Evolutionary conservation across 108 stramenopile genomes (phyloP).

Genomic region (Nannochloropsis gaditana): DNA sequence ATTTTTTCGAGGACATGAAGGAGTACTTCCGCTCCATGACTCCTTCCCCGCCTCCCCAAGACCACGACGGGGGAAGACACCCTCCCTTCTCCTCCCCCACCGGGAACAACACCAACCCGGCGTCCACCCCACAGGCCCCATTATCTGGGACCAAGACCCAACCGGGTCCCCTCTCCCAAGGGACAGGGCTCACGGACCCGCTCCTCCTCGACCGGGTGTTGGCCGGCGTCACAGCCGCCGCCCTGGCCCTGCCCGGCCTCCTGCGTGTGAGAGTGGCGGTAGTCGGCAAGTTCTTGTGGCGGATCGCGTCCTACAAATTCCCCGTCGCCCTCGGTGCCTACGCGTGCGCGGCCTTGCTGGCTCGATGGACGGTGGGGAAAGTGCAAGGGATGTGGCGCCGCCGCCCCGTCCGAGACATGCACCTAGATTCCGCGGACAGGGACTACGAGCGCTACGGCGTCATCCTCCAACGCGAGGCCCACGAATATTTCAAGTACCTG

Average conservation of each 20-base stretch:
- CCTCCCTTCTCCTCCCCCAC: neutral
- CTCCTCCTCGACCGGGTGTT: neutral
- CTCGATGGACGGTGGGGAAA: neutral
- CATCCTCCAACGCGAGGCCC: neutral
- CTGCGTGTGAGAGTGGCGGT: neutral
- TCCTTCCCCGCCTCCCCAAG: neutral
- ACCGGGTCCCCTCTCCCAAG: neutral
- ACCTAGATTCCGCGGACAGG: neutral
- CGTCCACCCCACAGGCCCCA: neutral
- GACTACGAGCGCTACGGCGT: neutral
- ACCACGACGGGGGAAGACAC: no score
- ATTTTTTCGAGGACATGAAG: neutral
- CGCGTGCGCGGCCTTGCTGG: neutral
- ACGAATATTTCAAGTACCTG: slow-evolving; percentile 7
- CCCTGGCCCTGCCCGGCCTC: neutral
- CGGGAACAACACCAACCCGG: neutral
- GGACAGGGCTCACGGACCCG: neutral
- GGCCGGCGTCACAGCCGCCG: neutral
- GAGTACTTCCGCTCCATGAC: neutral
- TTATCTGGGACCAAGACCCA: neutral
- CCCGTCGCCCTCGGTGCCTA: neutral
- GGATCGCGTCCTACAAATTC: neutral
- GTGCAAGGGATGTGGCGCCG: neutral
- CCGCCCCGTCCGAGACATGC: neutral
- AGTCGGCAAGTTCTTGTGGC: neutral